phyloP scores from a whole-genome alignment of 768 basidiomycete genomes.

The Collybia mongolica region DNA sequence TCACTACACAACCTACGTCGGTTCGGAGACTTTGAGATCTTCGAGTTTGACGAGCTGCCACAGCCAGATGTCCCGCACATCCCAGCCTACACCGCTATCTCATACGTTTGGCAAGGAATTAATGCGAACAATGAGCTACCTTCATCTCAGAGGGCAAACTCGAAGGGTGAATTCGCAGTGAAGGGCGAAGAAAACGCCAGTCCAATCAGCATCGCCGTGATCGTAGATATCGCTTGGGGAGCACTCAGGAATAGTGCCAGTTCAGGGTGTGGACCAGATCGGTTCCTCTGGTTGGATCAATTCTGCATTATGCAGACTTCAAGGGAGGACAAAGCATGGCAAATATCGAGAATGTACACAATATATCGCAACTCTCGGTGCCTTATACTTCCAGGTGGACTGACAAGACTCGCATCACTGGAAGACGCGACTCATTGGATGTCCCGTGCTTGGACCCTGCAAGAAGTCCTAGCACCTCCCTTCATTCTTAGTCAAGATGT shows the following conservation, averaged over 20 bases:
- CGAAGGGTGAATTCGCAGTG: not conserved
- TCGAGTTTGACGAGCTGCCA: no score
- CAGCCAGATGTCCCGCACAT: no score
- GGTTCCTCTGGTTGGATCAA: slow-evolving; percentile 2
- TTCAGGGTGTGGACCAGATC: not conserved
- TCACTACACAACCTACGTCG: no score
- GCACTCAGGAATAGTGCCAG: not conserved
- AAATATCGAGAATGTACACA: not conserved
- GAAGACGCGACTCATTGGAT: slow-evolving; percentile 1
- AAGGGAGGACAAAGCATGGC: slow-evolving; percentile 1
- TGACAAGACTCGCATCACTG: slow-evolving; percentile 1
- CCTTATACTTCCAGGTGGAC: slow-evolving; percentile 1
- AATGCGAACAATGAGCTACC: not conserved
- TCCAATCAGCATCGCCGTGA: slow-evolving; percentile 1
- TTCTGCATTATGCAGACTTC: slow-evolving; percentile 2
- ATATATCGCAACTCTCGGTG: slow-evolving; percentile 1
- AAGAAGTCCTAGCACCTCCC: slow-evolving; percentile 2
- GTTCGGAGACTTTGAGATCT: no score
- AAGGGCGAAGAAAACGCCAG: not conserved
- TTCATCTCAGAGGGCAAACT: not conserved
- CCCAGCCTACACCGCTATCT: not conserved
- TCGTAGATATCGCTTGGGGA: not conserved
- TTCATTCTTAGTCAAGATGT: not conserved
- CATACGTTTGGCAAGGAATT: slow-evolving; percentile 1
- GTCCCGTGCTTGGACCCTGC: slow-evolving; percentile 1